Percentiles rank a stretch among this genome's conserved stretches.
Conservation (phyloP, 768 basidiomycete genomes). For the Rhodotorula kratochvilovae region DNA sequence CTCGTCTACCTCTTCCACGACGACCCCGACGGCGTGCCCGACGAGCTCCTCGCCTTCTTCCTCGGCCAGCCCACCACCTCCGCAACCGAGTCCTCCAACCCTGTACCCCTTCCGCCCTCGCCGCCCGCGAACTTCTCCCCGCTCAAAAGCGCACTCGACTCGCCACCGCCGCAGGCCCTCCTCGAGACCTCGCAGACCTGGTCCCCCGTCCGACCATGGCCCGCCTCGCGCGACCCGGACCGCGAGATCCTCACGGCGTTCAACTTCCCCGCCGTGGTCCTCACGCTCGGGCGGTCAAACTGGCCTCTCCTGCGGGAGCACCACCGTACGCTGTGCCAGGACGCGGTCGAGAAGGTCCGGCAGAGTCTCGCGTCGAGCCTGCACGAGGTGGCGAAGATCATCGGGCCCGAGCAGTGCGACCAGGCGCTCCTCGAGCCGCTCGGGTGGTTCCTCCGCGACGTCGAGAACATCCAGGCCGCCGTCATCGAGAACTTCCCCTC, state of each 20-base stretch:
- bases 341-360: slow-evolving; percentile 61
- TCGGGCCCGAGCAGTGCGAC: slow-evolving; percentile 65
- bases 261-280: slow-evolving; percentile 83
- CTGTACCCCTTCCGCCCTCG: not conserved
- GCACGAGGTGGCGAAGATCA: slow-evolving; percentile 80
- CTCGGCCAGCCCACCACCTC: slow-evolving; percentile 53
- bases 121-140: slow-evolving; percentile 20
- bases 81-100: not conserved
- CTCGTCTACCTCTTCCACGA: slow-evolving; percentile 75
- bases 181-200: slow-evolving; percentile 7
- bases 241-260: slow-evolving; percentile 76
- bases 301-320: slow-evolving; percentile 68
- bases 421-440: slow-evolving; percentile 66
- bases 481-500: slow-evolving; percentile 61
- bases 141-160: slow-evolving; percentile 32
- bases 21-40: slow-evolving; percentile 57
- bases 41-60: slow-evolving; percentile 69
- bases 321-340: slow-evolving; percentile 64
- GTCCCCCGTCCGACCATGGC: slow-evolving; percentile 18
- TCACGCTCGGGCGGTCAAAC: slow-evolving; percentile 68
- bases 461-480: slow-evolving; percentile 66
- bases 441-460: slow-evolving; percentile 55
- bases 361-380: slow-evolving; percentile 79
- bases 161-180: slow-evolving; percentile 17
- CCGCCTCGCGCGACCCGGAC: slow-evolving; percentile 56